phyloP scores from a whole-genome alignment of 768 basidiomycete genomes.

The Chalciporus pseudorubinellus region DNA sequence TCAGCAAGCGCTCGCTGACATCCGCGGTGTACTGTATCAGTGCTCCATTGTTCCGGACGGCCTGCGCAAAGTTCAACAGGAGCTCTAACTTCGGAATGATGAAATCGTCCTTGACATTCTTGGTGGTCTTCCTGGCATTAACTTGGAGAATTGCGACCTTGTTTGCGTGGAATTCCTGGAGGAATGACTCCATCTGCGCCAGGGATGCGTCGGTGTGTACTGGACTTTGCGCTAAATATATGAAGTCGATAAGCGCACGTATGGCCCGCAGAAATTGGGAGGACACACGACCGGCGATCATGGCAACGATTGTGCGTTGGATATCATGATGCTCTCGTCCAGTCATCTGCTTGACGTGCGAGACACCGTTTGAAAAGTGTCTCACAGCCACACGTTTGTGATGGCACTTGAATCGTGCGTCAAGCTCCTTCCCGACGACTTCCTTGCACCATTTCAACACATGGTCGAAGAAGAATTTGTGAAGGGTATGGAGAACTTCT shows the following conservation, averaged over 20 bases:
- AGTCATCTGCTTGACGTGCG: conserved; percentile 41
- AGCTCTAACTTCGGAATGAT: conserved; percentile 22
- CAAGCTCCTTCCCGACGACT: not conserved
- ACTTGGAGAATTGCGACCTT: conserved; percentile 15
- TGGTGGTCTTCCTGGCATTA: not conserved
- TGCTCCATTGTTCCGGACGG: conserved; percentile 25
- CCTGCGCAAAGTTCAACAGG: too few relatives aligned
- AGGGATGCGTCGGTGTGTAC: conserved; percentile 12
- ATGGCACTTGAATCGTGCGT: not conserved
- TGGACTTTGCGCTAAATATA: conserved; percentile 21
- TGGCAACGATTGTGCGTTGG: conserved; percentile 33
- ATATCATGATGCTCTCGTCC: conserved; percentile 39
- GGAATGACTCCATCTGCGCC: conserved; percentile 1
- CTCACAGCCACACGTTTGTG: conserved; percentile 20
- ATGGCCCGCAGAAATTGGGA: conserved; percentile 1
- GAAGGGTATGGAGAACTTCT: conserved; percentile 21
- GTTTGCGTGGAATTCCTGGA: conserved; percentile 11
- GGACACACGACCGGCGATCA: not conserved
- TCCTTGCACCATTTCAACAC: conserved; percentile 13
- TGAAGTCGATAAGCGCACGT: conserved; percentile 23
- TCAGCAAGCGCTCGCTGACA: conserved; percentile 34
- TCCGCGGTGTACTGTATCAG: conserved; percentile 37
- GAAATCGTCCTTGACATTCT: conserved; percentile 13
- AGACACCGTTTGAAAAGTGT: conserved; percentile 42
- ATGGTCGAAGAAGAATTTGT: conserved; percentile 17